Conservation (phyloP, 2,329 filamentous ascomycete genomes). For the Arthrobotrys conoides region DNA sequence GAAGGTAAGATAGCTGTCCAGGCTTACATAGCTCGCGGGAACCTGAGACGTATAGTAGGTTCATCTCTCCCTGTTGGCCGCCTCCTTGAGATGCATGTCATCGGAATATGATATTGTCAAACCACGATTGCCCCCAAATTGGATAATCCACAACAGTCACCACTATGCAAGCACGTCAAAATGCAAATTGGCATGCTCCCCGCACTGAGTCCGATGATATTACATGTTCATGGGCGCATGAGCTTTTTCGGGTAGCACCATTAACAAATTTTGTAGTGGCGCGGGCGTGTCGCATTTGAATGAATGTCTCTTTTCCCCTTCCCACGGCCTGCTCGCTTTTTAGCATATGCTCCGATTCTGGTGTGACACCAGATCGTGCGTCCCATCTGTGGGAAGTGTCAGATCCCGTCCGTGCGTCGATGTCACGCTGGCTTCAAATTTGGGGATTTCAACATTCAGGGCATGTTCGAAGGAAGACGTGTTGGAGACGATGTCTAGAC, state of each 20-base stretch:
- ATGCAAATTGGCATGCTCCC: conserved; percentile 28
- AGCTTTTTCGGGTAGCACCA: conserved; percentile 52
- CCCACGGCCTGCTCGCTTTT: conserved; percentile 42
- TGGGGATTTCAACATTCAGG: conserved; percentile 16
- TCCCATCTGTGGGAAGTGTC: conserved; percentile 43
- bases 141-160: conserved; percentile 7
- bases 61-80: conserved; percentile 1
- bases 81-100: conserved; percentile 4
- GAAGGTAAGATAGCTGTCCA: conserved; percentile 14
- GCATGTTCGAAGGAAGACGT: not conserved
- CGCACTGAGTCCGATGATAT: conserved; percentile 11
- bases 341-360: conserved; percentile 60
- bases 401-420: conserved; percentile 36
- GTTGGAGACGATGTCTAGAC: conserved; percentile 23
- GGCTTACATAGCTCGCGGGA: conserved; percentile 13
- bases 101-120: conserved; percentile 5
- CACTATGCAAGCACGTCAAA: conserved; percentile 10
- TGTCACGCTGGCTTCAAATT: conserved; percentile 29
- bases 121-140: conserved; percentile 9
- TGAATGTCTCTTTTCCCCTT: conserved; percentile 16
- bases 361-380: conserved; percentile 56
- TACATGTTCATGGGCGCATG: conserved; percentile 44
- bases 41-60: conserved; percentile 20
- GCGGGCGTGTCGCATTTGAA: conserved; percentile 36
- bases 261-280: conserved; percentile 37